phyloP scores from a whole-genome alignment of 2,329 filamentous ascomycete genomes.

The Ceratocystis ficicola region DNA sequence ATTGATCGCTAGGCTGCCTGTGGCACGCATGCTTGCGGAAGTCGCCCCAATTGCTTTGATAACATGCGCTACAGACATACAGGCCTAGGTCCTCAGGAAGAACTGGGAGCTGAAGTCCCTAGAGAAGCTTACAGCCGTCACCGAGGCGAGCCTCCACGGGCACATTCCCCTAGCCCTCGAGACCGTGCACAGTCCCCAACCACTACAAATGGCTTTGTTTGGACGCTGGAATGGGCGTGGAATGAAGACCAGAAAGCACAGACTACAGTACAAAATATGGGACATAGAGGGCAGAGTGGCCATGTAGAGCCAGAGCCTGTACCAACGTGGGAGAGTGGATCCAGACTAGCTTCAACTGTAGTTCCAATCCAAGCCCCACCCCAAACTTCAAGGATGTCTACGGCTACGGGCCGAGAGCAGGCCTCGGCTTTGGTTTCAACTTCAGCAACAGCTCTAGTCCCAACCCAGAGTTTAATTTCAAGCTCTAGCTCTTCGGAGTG shows the following conservation, averaged over 20 bases:
- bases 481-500: not conserved
- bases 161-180: not conserved
- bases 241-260: not conserved
- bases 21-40: not conserved
- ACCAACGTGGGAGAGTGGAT: not conserved
- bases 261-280: not conserved
- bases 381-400: not conserved
- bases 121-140: not conserved
- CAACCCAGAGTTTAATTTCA: not conserved
- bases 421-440: not conserved
- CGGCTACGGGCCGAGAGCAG: not conserved
- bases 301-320: not conserved
- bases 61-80: not conserved
- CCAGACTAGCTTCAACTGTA: not conserved
- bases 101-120: not conserved
- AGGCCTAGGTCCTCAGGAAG: not conserved
- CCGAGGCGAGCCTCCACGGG: not conserved
- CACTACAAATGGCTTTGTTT: not conserved
- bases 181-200: not conserved
- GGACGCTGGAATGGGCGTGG: slow-evolving; percentile 7
- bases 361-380: not conserved
- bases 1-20: not conserved
- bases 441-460: not conserved
- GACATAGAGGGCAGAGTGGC: not conserved
- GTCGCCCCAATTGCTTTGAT: not conserved